Evolutionary conservation across 2,329 filamentous ascomycete genomes (phyloP), one percentile per base, ranked within the genome.

Genomic region (Catunica adiposa): DNA sequence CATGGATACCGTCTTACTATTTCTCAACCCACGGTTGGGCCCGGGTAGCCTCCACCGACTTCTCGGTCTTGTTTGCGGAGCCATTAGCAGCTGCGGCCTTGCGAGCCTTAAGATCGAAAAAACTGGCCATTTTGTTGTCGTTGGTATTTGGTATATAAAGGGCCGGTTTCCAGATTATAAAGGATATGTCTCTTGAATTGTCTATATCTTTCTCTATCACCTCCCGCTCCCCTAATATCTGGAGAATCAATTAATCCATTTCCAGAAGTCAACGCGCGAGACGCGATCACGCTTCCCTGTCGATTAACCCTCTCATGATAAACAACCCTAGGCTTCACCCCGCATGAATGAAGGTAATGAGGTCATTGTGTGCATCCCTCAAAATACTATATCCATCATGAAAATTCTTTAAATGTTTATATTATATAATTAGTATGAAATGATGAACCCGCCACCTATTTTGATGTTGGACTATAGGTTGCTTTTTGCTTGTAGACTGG

Each of bases 21-120:
- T 97, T 97, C 73, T 97, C 92, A 54, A 97, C 90, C 92, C 92
- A 98, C 64, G 92, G 92, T 65, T 96, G 90, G 62, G 82, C 74
- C 64, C 78, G 78, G 62, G 76, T 76, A 29, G 73, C 65, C 79
- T 83, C 64, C 74, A 76, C 58, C 72, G 77, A 62, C 61, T 76
- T 77, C 59, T 82, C 76, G 55, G 74, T 69, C 69, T 90, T 94
- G 54, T 76, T 76, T 47, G 83, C 80, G 20, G 77, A 69, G 58
- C 70, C 66, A 52, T 79, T 73, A 1, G 83, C 79, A 14, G 85
- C 82, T 9, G 82, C 85, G 55, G 84, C 85, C 65, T 88, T 88
- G 37, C 90, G 82, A 55, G 90, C 90, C 70, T 94, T 95, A 64
- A 96, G 77, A 68, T 94, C 90, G 71, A 98, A 98, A 70, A 98